Evolutionary conservation across 2,329 filamentous ascomycete genomes (phyloP).

Genomic region (Alternaria angustiovoidea): DNA sequence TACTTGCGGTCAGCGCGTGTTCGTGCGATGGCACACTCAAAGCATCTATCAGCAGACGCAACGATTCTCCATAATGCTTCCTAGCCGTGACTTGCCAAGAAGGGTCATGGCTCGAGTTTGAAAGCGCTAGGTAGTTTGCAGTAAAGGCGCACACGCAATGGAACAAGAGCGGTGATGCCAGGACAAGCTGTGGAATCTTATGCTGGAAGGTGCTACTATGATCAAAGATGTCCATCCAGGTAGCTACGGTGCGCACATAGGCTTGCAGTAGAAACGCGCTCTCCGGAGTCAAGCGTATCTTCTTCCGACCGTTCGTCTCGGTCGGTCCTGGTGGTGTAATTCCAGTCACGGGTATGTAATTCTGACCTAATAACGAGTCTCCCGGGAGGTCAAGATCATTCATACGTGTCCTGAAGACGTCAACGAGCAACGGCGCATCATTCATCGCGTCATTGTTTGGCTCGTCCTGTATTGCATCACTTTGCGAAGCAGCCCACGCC

Average conservation of each 20-base stretch:
- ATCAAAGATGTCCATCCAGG: conserved; percentile 49
- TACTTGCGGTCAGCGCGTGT: conserved; percentile 44
- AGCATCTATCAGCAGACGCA: conserved; percentile 40
- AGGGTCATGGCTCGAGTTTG: conserved; percentile 30
- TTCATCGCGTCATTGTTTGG: neutral
- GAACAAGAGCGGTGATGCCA: conserved; percentile 43
- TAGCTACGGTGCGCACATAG: conserved; percentile 44
- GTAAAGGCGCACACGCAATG: conserved; percentile 47
- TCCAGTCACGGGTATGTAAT: conserved; percentile 17
- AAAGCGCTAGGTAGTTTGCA: conserved; percentile 44
- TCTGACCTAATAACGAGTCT: conserved; percentile 17
- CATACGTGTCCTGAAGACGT: conserved; percentile 39
- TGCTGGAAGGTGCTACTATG: conserved; percentile 42
- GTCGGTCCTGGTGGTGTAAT: conserved; percentile 21
- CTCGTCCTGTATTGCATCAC: conserved; percentile 7
- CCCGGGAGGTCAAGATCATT: conserved; percentile 30
- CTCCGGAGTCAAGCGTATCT: conserved; percentile 36
- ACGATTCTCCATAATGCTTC: conserved; percentile 41
- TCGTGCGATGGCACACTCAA: conserved; percentile 37
- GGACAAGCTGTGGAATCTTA: conserved; percentile 35
- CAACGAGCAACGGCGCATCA: conserved; percentile 18
- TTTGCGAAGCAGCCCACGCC: conserved; percentile 15
- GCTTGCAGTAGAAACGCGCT: conserved; percentile 43
- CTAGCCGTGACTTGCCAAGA: conserved; percentile 42
- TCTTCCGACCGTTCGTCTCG: conserved; percentile 3